phyloP scores from a whole-genome alignment of 768 basidiomycete genomes.

The Boletus huronensis region DNA sequence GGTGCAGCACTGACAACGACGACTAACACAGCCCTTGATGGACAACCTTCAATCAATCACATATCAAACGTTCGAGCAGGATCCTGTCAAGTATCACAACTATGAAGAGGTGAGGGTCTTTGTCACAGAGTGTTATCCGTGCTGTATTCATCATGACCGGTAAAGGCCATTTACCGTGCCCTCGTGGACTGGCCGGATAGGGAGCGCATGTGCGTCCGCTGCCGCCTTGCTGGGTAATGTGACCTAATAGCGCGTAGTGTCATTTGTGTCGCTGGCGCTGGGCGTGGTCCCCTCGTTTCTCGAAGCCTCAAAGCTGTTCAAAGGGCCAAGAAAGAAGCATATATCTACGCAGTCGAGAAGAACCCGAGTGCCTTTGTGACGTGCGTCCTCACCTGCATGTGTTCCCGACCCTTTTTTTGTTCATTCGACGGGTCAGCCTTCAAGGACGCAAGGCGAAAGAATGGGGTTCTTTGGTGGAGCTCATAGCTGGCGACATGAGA shows the following conservation, averaged over 20 bases:
- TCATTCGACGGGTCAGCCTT: conserved; percentile 47
- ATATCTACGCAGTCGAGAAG: conserved; percentile 90
- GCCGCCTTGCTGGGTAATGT: conserved; percentile 11
- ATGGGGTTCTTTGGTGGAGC: conserved; percentile 76
- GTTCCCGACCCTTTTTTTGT: conserved; percentile 10
- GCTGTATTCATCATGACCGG: conserved; percentile 9
- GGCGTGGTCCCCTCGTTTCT: conserved; percentile 88
- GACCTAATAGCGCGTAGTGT: conserved; percentile 45
- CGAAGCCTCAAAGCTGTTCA: conserved; percentile 76
- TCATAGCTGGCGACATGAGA: conserved; percentile 97
- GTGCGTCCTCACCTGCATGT: conserved; percentile 47
- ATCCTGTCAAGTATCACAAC: conserved; percentile 92
- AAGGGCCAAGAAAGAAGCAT: conserved; percentile 57
- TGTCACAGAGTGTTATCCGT: conserved; percentile 9
- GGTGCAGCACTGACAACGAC: conserved; percentile 8
- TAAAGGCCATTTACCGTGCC: conserved; percentile 76
- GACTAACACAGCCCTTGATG: conserved; percentile 74
- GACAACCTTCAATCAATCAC: conserved; percentile 94
- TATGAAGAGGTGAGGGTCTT: conserved; percentile 77
- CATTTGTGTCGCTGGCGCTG: conserved; percentile 92
- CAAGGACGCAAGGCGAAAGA: conserved; percentile 78
- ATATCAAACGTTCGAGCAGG: conserved; percentile 97
- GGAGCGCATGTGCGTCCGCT: conserved; percentile 56
- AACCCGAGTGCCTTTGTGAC: conserved; percentile 95
- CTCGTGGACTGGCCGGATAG: conserved; percentile 65